phyloP scores from a whole-genome alignment of 2,329 filamentous ascomycete genomes.

The Simplicillium aogashimaense region DNA sequence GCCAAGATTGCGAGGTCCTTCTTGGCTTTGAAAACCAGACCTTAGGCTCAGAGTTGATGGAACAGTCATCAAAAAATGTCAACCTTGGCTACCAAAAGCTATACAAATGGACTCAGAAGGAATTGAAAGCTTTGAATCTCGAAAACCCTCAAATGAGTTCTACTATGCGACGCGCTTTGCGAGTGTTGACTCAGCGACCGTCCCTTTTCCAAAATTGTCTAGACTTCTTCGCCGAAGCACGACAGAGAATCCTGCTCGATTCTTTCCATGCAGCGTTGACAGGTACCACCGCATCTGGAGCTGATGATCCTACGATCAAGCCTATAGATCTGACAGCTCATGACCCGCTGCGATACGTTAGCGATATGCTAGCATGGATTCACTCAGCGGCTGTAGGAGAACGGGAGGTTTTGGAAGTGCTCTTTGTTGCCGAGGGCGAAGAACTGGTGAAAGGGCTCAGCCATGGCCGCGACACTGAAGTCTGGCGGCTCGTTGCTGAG shows the following conservation, averaged over 20 bases:
- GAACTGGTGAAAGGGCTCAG: constrained; percentile 78
- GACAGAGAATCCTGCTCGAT: constrained; percentile 79
- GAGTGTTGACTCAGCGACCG: constrained; percentile 81
- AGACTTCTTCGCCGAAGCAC: constrained; percentile 83
- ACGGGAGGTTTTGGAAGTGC: constrained; percentile 77
- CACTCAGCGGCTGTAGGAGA: constrained; percentile 93
- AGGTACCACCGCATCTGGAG: constrained; percentile 50
- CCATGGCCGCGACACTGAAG: constrained; percentile 69
- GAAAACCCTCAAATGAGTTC: constrained; percentile 89
- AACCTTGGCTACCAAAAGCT: constrained; percentile 91
- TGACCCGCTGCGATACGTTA: constrained; percentile 82
- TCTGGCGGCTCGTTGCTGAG: constrained; percentile 62
- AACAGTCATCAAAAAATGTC: constrained; percentile 76
- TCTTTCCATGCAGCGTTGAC: constrained; percentile 84
- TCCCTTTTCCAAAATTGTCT: constrained; percentile 88
- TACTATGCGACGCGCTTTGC: constrained; percentile 71
- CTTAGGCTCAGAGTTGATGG: constrained; percentile 82
- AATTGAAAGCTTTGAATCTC: constrained; percentile 85
- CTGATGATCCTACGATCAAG: constrained; percentile 56
- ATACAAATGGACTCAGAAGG: constrained; percentile 88
- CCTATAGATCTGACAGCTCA: constrained; percentile 92
- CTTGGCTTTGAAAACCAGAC: constrained; percentile 85
- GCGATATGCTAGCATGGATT: constrained; percentile 96
- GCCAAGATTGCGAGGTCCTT: constrained; percentile 78
- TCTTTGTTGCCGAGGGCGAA: constrained; percentile 86